Conservation (phyloP, 257 asterid genomes). For the Anisodus acutangulus region DNA sequence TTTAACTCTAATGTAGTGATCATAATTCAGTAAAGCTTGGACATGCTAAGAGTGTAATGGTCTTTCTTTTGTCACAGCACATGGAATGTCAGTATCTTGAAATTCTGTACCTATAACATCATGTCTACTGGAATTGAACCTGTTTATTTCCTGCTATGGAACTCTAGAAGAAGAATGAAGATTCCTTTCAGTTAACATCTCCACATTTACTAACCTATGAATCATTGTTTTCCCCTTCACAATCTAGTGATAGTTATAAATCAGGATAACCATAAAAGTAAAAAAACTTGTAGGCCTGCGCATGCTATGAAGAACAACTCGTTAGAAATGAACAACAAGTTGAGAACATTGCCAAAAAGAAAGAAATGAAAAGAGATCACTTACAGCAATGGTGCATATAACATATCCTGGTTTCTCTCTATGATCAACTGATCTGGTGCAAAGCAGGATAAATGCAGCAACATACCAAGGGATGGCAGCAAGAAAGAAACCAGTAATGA, state of each 20-base stretch:
- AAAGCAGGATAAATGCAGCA: conserved; percentile 62
- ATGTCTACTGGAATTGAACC: neutral
- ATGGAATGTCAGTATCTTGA: neutral
- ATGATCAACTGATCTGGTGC: conserved; percentile 65
- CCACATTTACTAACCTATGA: neutral
- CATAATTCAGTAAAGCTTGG: neutral
- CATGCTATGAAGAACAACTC: neutral
- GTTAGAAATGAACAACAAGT: neutral
- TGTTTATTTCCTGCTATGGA: neutral
- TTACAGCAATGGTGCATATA: conserved; percentile 76
- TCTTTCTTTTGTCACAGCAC: neutral
- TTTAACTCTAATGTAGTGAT: neutral
- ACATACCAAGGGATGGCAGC: conserved; percentile 88
- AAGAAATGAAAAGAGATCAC: conserved; percentile 34
- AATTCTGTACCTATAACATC: neutral
- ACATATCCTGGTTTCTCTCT: conserved; percentile 93
- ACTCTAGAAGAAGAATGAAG: neutral
- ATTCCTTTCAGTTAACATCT: neutral
- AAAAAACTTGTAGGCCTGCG: neutral
- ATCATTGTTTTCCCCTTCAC: neutral
- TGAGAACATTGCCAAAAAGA: neutral
- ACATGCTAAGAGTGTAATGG: neutral
- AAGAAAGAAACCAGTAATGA: conserved; percentile 80
- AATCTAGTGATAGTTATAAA: neutral
- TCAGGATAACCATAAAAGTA: neutral